Base-by-base conservation (phyloP, 495 filamentous ascomycete genomes). In the Mytilinidion resinicola region DNA sequence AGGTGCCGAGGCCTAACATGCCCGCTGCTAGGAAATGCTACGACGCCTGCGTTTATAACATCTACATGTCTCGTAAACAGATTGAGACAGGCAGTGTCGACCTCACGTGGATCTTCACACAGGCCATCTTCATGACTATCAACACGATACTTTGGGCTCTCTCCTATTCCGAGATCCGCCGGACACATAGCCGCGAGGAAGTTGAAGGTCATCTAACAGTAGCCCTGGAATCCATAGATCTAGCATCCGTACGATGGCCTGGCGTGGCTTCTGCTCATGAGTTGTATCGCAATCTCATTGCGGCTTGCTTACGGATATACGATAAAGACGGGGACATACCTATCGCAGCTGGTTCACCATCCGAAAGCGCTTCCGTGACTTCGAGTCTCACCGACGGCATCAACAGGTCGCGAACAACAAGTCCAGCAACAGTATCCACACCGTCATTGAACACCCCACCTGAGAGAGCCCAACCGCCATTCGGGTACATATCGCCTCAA, bases 71-170 rank as follows among this genome's bases (percentile, higher is more conserved):
- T 38, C 82, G 79, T 64, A 80, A 86, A 50, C 90, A 95, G 68
- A 87, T 93, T 66, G 77, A 82, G 59, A 83, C 80, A 9, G 78
- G 78, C 8, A 82, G 82, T 20, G 84, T 92, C 19, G 92, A 96
- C 66, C 74, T 96, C 54, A 95, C 90, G 3, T 97, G 91, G 90
- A 84, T 95, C 38, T 96, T 95, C 67, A 81, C 92, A 8, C 81
- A 95, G 57, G 81, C 86, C 38, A 77, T 96, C 19, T 96, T 95
- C 72, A 89, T 90, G 80, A 83, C 85, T 14, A 77, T 96, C 41
- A 92, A 93, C 65, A 90, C 87, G 20, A 79, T 95, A 36, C 81
- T 97, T 2, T 97, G 92, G 92, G 78, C 85, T 8, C 78, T 95
- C 20, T 92, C 89, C 3, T 95, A 92, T 66, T 80, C 85, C 11